Conservation (phyloP, 2,329 filamentous ascomycete genomes). For the Curvularia lunata region DNA sequence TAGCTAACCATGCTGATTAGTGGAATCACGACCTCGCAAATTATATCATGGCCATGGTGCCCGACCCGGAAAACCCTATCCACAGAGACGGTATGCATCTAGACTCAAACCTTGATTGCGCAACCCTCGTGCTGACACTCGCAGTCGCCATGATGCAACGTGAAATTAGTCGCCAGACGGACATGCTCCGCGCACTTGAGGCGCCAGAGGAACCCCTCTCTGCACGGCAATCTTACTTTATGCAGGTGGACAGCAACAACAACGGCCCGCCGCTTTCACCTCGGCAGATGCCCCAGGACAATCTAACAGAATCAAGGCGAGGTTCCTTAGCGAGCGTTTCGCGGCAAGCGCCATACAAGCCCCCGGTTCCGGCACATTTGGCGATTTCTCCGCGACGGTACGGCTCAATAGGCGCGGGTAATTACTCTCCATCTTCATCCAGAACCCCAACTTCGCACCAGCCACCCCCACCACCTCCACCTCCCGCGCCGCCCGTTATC, state of each 20-base stretch:
- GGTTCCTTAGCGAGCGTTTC: conserved; percentile 63
- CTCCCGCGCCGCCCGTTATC: conserved; percentile 70
- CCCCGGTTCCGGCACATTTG: conserved; percentile 81
- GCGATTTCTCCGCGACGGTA: conserved; percentile 80
- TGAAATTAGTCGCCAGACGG: conserved; percentile 67
- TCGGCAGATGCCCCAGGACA: conserved; percentile 81
- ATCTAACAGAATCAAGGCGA: conserved; percentile 68
- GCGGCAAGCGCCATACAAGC: conserved; percentile 72
- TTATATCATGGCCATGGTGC: conserved; percentile 74
- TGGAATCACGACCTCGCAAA: conserved; percentile 86
- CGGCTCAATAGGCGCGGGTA: conserved; percentile 80
- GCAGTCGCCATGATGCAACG: conserved; percentile 62
- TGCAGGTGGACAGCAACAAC: conserved; percentile 46
- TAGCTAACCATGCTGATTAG: conserved; percentile 52
- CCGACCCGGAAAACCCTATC: conserved; percentile 75
- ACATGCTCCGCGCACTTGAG: conserved; percentile 62
- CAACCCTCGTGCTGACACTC: conserved; percentile 29
- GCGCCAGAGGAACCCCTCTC: conserved; percentile 69
- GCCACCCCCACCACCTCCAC: conserved; percentile 66
- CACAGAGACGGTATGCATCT: conserved; percentile 77
- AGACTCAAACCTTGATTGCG: conserved; percentile 30
- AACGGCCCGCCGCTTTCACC: conserved; percentile 81
- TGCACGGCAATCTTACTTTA: conserved; percentile 59
- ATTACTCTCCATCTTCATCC: conserved; percentile 72
- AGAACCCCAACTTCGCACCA: conserved; percentile 72